Evolutionary conservation across 2,329 filamentous ascomycete genomes (phyloP).

Genomic region (Monilinia laxa): DNA sequence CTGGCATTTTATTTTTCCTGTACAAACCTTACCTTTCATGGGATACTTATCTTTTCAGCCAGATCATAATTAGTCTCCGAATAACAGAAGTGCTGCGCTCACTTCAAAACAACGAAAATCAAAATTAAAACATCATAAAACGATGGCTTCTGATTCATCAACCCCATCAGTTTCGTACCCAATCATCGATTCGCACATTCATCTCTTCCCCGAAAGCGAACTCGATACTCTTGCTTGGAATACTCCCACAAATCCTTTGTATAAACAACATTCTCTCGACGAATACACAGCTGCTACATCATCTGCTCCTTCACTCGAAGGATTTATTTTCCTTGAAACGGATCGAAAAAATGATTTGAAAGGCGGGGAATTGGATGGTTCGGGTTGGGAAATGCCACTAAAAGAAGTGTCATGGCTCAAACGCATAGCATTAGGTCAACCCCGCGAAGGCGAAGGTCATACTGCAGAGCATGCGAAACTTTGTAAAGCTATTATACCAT

Average conservation of each 20-base stretch:
- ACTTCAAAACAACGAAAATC: neutral
- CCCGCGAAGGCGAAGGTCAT: slow-evolving; percentile 59
- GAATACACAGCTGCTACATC: slow-evolving; percentile 38
- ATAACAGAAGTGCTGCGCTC: neutral
- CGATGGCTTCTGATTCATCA: slow-evolving; percentile 32
- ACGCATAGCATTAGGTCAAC: slow-evolving; percentile 62
- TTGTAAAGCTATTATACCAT: slow-evolving; percentile 73
- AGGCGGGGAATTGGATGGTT: slow-evolving; percentile 46
- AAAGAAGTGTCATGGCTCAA: slow-evolving; percentile 70
- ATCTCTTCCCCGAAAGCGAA: slow-evolving; percentile 75
- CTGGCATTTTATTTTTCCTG: neutral
- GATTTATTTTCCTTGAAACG: slow-evolving; percentile 81
- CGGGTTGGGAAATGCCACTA: slow-evolving; percentile 67
- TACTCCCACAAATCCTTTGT: slow-evolving; percentile 55
- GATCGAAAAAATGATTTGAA: slow-evolving; percentile 66
- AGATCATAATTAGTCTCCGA: neutral
- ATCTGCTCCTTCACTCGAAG: slow-evolving; percentile 50
- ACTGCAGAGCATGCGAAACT: slow-evolving; percentile 50
- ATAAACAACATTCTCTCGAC: slow-evolving; percentile 36
- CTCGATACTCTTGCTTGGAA: slow-evolving; percentile 68
- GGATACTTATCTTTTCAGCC: neutral
- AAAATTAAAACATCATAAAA: neutral
- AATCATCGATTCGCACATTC: slow-evolving; percentile 89
- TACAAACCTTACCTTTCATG: neutral
- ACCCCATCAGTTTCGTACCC: slow-evolving; percentile 39